These are phyloP conservation scores for Tinospora cordifolia DNA, from an alignment of 164 flowering plant species.

Conservation along the genomic window DNA sequence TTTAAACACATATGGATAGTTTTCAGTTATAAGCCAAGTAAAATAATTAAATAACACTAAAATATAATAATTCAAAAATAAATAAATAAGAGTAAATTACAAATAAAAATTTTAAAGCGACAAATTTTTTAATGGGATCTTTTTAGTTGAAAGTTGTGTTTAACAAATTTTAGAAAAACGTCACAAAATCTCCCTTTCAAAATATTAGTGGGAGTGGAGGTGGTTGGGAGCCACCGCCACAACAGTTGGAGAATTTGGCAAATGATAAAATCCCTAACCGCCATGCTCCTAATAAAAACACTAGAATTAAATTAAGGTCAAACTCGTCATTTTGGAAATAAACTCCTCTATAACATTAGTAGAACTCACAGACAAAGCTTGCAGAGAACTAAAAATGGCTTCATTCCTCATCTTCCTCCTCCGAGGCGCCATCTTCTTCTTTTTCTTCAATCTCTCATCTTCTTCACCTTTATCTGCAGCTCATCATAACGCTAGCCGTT, in stretches of 20 bases:
- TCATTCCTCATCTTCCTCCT: background rate
- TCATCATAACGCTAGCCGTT: background rate
- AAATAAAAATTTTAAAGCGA: too few relatives aligned
- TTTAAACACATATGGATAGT: too few relatives aligned
- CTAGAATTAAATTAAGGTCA: background rate
- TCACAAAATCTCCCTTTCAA: too few relatives aligned
- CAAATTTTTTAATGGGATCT: too few relatives aligned
- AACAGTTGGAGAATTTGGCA: background rate
- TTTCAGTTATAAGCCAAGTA: too few relatives aligned
- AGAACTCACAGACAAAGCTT: background rate
- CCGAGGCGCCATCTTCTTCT: background rate
- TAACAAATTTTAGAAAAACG: too few relatives aligned
- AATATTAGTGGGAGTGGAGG: background rate
- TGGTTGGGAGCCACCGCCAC: background rate
- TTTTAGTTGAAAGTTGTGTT: too few relatives aligned
- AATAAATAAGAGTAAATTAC: too few relatives aligned
- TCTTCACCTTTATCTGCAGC: background rate
- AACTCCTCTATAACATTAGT: background rate
- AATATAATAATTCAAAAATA: too few relatives aligned
- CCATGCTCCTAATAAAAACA: background rate
- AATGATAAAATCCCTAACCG: background rate
- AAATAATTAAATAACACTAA: too few relatives aligned
- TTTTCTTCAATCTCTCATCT: background rate
- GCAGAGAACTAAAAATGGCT: slow-evolving; percentile 4
- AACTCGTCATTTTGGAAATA: background rate